Conservation (phyloP, 306 rosid species). For the Quillaja saponaria region DNA sequence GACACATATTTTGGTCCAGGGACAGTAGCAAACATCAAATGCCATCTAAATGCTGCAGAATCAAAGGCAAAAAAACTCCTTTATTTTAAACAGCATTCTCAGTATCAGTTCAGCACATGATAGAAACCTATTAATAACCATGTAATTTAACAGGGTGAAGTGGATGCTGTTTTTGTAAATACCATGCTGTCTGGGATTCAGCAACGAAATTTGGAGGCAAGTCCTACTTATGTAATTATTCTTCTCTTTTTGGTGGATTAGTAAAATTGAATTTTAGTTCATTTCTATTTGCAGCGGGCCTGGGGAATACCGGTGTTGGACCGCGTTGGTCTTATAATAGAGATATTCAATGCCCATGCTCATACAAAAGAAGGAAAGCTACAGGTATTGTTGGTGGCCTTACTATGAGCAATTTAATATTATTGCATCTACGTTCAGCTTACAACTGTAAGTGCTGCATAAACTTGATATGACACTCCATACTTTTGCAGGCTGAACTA, state of each 20-base stretch:
- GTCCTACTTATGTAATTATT: constrained; percentile 26
- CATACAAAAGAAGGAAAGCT: constrained; percentile 80
- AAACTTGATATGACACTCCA: constrained; percentile 3
- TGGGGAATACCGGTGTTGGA: constrained; percentile 83
- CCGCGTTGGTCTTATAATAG: constrained; percentile 89
- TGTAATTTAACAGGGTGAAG: constrained; percentile 54
- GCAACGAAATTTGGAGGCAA: constrained; percentile 88
- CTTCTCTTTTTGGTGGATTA: constrained; percentile 4
- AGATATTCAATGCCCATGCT: constrained; percentile 95
- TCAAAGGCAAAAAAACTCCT: constrained; percentile 48
- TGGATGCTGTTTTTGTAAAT: constrained; percentile 88
- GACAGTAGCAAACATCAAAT: constrained; percentile 69
- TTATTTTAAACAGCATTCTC: constrained; percentile 4
- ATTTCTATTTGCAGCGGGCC: constrained; percentile 47
- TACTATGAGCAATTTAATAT: constrained; percentile 10
- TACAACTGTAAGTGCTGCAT: constrained; percentile 16
- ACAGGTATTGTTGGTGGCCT: constrained; percentile 51
- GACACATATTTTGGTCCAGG: constrained; percentile 84
- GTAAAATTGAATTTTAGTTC: constrained; percentile 24
- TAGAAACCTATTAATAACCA: constrained; percentile 12
- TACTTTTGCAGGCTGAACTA: constrained; percentile 72
- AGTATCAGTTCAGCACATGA: constrained; percentile 5
- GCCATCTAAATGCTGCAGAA: constrained; percentile 56
- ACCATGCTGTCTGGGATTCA: constrained; percentile 73
- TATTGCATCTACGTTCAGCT: constrained; percentile 9